Base-by-base conservation (phyloP, 2,329 filamentous ascomycete genomes). In the Pyrenochaeta sp. region DNA sequence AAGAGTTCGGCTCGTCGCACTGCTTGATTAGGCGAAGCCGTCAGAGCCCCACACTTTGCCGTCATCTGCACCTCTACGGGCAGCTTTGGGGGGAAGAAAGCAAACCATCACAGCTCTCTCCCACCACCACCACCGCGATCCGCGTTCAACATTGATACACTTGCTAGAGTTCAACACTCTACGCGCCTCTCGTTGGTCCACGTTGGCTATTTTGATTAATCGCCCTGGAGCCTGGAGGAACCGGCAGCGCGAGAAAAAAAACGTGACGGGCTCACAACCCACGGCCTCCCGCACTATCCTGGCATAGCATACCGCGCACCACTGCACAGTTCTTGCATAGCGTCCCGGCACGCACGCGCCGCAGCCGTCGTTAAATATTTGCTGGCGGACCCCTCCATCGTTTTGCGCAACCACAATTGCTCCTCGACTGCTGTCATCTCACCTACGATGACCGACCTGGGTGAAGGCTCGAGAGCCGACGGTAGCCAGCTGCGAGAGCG, bases 141-240 rank as follows among this genome's bases (percentile, higher is more conserved):
- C 9, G 4, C 56, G 45, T 57, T 56, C 59, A 62, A 66, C 60
- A 64, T 67, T 59, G 62, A 66, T 59, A 59, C 61, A 47, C 42
- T 45, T 52, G 61, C 63, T 62, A 55, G 65, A 73, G 71, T 68
- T 73, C 71, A 73, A 74, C 69, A 74, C 71, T 75, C 67, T 66
- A 60, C 49, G 64, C 61, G 46, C 41, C 23, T 21, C 43, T 50
- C 36, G 33, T 27, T 27, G 23, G 23, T 27, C 9, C 23, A 27
- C 4, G 23, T 27, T 27, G 23, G 23, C 23, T 27, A 27, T 27
- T n/a, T 27, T 27, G 23, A 5, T 5, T 27, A 27, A 5, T 27
- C 23, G 23, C 4, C 23, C 4, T 27, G 9, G 23, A 27, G 23
- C n/a, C n/a, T n/a, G n/a, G 9, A 27, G 9, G 9, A 27, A 9